These are phyloP conservation scores for Testicularia cyperi DNA, from an alignment of 1,284 basidiomycete species.

Conservation along the genomic window DNA sequence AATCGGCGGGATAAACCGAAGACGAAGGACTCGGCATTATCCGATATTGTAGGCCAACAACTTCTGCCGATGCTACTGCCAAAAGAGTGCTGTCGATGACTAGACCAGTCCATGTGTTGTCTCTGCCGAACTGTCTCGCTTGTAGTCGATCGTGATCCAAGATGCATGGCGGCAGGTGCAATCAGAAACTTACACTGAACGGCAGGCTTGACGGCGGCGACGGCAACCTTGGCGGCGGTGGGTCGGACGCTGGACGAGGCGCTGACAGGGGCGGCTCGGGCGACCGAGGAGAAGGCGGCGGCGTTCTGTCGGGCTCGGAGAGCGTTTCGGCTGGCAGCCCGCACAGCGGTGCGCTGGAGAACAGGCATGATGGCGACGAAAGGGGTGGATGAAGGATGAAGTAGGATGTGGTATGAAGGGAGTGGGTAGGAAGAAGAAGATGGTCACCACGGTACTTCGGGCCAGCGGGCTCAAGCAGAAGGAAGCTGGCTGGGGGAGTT, in stretches of 20 bases:
- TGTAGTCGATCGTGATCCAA: too few relatives aligned
- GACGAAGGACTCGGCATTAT: too few relatives aligned
- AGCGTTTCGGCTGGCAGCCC: conserved; percentile 49
- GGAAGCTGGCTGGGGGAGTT: too few relatives aligned
- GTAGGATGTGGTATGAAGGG: conserved; percentile 11
- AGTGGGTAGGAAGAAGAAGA: conserved; percentile 15
- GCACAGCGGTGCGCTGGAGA: conserved; percentile 48
- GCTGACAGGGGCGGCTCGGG: conserved; percentile 28
- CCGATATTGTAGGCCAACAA: too few relatives aligned
- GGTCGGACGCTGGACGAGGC: conserved; percentile 36
- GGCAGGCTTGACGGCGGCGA: conserved; percentile 33
- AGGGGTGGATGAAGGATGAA: conserved; percentile 10
- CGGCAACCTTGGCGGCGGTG: conserved; percentile 30
- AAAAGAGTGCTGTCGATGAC: too few relatives aligned
- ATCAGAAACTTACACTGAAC: conserved; percentile 22
- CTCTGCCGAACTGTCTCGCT: too few relatives aligned
- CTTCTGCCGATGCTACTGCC: too few relatives aligned
- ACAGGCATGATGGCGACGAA: conserved; percentile 40
- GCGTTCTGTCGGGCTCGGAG: conserved; percentile 48
- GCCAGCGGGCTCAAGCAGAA: too few relatives aligned
- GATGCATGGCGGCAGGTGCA: not conserved
- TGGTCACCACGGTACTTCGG: too few relatives aligned
- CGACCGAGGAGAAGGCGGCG: conserved; percentile 45
- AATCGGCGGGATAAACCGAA: too few relatives aligned
- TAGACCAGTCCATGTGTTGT: too few relatives aligned